Base-by-base conservation (phyloP, 352 stramenopile genomes). In the Aphanomyces stellatus region DNA sequence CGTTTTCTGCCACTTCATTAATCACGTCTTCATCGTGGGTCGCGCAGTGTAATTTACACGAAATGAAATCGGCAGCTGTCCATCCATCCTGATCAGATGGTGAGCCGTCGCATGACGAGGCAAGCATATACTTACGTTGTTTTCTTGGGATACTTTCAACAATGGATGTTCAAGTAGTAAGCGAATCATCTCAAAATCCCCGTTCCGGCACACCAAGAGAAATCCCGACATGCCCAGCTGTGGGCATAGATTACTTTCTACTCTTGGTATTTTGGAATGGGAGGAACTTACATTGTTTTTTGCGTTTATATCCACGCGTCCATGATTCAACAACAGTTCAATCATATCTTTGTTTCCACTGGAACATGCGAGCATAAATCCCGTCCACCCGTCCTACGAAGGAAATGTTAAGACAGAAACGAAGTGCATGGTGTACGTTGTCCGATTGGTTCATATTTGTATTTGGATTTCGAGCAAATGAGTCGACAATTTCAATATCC, bases 1-100 rank as follows among this genome's bases (percentile, higher is more conserved):
- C 59, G 46, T 66, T 66, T 17, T 53, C 15, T 11, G 31, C 7
- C 2, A 30, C n/a, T n/a, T n/a, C n/a, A n/a, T 43, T 17, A 43
- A 17, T 8, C 8, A 43, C 37, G 17, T 48, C 41, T 8, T 46
- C 25, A 8, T 53, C 37, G 41, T 53, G 24, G 19, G 46, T 53
- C 17, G 59, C 41, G 31, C 59, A 66, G 46, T 66, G 59, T 28
- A 66, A 66, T 27, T 66, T 66, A 27, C 59, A 42, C 42, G 59
- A 46, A 15, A 66, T 6, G 24, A 66, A 66, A 24, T 66, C 59
- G 25, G 59, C 59, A 4, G 59, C 59, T 15, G 59, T 66, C 59
- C 49, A 53, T 7, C 41, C 41, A 25, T 66, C 59, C 59, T 66
- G n/a, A 11, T 46, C 19, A 53, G 11, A 53, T 15, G 22, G 13